Evolutionary conservation across 257 asterid genomes (phyloP).

Genomic region (Nicotiana attenuata): DNA sequence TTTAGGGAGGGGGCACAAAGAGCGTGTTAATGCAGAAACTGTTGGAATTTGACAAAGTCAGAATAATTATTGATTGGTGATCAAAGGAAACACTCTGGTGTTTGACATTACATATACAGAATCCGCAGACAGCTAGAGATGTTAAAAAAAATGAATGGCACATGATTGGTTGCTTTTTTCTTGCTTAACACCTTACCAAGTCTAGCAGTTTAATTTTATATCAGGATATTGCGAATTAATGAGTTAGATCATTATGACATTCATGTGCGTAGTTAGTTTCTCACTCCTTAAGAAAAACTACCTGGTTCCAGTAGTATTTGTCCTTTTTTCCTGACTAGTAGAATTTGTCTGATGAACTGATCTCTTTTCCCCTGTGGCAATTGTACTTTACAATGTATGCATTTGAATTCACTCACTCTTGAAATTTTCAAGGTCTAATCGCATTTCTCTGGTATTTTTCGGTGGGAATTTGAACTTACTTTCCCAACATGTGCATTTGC

Average conservation of each 20-base stretch:
- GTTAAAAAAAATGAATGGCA: not conserved
- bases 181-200: not conserved
- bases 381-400: not conserved
- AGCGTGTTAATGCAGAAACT: not conserved
- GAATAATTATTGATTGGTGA: not conserved
- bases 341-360: not conserved
- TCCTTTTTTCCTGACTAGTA: not conserved
- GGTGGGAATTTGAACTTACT: no score
- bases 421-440: not conserved
- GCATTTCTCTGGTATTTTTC: not conserved
- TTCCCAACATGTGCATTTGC: no score
- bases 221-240: not conserved
- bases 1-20: not conserved
- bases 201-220: not conserved
- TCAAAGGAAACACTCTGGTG: not conserved
- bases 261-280: not conserved
- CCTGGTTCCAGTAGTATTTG: not conserved
- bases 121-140: not conserved
- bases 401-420: not conserved
- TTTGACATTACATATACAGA: not conserved
- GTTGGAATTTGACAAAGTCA: not conserved
- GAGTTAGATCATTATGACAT: not conserved
- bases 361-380: not conserved
- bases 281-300: not conserved
- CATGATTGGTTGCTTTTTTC: not conserved